Evolutionary conservation across 805 yeast genomes (phyloP).

Genomic region (Ogataea neopini): DNA sequence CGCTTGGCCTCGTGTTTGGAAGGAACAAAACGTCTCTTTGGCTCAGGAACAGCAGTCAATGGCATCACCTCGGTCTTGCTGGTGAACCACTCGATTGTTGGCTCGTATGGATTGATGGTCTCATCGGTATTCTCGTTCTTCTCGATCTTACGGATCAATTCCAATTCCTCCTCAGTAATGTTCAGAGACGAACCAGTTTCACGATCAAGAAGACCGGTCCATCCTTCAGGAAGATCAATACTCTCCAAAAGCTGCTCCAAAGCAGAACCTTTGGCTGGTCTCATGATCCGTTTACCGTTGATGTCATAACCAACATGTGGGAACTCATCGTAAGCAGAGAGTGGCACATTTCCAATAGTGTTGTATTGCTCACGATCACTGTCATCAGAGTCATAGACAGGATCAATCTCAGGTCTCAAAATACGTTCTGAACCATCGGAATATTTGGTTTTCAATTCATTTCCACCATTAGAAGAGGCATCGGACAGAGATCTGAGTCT

Average conservation of each 20-base stretch:
- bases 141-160: constrained; percentile 83
- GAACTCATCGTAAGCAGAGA: constrained; percentile 92
- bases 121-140: constrained; percentile 83
- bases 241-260: constrained; percentile 84
- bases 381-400: constrained; percentile 94
- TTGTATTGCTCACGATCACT: constrained; percentile 77
- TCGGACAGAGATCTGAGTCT: constrained; percentile 52
- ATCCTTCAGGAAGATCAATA: constrained; percentile 95
- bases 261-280: constrained; percentile 97
- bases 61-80: constrained; percentile 86
- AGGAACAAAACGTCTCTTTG: constrained; percentile 94
- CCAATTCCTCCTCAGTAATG: constrained; percentile 82
- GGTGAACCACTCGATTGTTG: constrained; percentile 94
- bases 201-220: constrained; percentile 95
- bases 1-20: constrained; percentile 96
- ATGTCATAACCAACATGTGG: constrained; percentile 97
- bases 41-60: constrained; percentile 90
- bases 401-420: constrained; percentile 86
- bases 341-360: constrained; percentile 91
- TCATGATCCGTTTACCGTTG: constrained; percentile 96
- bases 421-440: constrained; percentile 82
- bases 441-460: constrained; percentile 47
- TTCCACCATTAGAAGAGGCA: constrained; percentile 33
- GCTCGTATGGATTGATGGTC: constrained; percentile 82
- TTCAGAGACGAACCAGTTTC: constrained; percentile 85